phyloP scores from a whole-genome alignment of 78 protist species.

The Bodo saltans region DNA sequence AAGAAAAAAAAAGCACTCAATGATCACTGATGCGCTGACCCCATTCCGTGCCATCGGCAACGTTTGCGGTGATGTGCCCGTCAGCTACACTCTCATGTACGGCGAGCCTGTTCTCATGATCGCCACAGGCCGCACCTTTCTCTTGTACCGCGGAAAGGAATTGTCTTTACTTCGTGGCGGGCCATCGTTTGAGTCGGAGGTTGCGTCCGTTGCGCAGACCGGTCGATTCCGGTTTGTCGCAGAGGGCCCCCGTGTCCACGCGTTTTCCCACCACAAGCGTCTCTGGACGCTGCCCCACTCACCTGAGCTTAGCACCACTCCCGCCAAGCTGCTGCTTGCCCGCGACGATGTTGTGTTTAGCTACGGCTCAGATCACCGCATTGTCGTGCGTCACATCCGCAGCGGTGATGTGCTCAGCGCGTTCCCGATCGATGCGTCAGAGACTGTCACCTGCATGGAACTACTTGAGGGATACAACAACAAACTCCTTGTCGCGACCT shows the following conservation, averaged over 20 bases:
- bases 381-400: neutral
- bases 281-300: constrained; percentile 6
- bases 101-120: neutral
- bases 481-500: constrained; percentile 10
- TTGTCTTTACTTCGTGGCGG: neutral
- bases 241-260: neutral
- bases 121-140: neutral
- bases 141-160: neutral
- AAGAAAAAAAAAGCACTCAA: too few relatives aligned
- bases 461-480: neutral
- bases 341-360: neutral
- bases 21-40: too few relatives aligned
- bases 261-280: neutral
- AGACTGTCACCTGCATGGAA: neutral
- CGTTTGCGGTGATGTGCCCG: neutral
- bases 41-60: neutral
- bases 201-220: neutral
- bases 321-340: neutral
- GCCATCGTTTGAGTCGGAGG: neutral
- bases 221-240: neutral
- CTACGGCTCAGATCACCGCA: neutral
- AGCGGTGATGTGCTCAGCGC: constrained; percentile 1
- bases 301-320: neutral
- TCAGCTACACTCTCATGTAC: neutral
- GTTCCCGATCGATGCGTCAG: neutral